Evolutionary conservation across 1,284 basidiomycete genomes (phyloP).

Genomic region (Cutaneotrichosporon dermatis): DNA sequence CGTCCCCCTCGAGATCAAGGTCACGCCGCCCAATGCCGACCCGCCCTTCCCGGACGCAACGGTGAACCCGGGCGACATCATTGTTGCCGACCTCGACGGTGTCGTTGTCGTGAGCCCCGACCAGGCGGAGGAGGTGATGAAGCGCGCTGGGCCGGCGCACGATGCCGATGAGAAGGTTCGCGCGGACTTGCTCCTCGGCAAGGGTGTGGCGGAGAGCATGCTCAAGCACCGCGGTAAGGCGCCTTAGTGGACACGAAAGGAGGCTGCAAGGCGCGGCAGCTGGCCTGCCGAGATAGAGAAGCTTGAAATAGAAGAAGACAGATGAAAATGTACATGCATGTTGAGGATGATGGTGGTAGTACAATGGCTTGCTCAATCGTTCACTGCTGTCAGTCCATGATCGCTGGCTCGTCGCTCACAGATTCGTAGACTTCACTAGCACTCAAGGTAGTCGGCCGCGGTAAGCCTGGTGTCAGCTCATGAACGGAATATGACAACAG

Average conservation of each 20-base stretch:
- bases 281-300: not conserved
- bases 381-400: not conserved
- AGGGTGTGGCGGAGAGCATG: conserved; percentile 71
- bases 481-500: no score
- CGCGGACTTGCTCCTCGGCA: conserved; percentile 69
- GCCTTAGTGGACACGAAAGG: conserved; percentile 4
- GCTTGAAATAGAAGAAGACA: not conserved
- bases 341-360: not conserved
- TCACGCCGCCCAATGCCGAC: conserved; percentile 9
- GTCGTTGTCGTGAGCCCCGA: conserved; percentile 73
- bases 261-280: not conserved
- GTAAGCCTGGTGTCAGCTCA: conserved; percentile 38
- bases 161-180: conserved; percentile 70
- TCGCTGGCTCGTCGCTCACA: not conserved
- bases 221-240: conserved; percentile 52
- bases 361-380: not conserved
- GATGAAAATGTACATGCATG: not conserved
- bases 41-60: conserved; percentile 51
- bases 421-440: conserved; percentile 10
- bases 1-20: conserved; percentile 63
- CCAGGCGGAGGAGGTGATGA: conserved; percentile 59
- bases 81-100: conserved; percentile 83
- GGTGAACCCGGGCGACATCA: conserved; percentile 73
- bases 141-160: conserved; percentile 59
- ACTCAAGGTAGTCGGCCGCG: conserved; percentile 50